Base-by-base conservation (phyloP, 371 early-diverging fungal genomes). In the Massospora cicadina region DNA sequence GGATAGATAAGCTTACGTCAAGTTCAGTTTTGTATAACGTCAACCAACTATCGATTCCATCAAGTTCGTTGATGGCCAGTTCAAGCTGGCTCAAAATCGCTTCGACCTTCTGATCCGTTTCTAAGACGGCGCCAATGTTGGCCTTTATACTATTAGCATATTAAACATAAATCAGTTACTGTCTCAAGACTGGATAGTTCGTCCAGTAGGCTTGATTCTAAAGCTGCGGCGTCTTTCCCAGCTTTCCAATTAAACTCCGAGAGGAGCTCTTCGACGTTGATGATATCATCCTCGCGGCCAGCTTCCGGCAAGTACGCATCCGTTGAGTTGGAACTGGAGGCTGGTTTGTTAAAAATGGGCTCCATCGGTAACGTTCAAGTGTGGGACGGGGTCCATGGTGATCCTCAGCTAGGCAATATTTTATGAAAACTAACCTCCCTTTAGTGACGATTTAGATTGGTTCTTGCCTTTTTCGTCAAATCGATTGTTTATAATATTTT, bases 121-220 rank as follows among this genome's bases (percentile, higher is more conserved):
- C 87, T 33, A 95, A 87, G 65, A 95, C 90, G 0, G 90, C 91
- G 68, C 90, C 90, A 1, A 95, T 91, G 71, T 93, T 93, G 23
- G 88, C 86, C 88, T 88, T 57, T 27, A 2, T 23, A 32, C 54
- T 29, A 26, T 10, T 1, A 56, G 17, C 56, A 1, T 21, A 26
- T 62, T 62, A 10, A 64, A 21, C 32, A 29, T 1, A 24, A 1
- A 5, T 17, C 13, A 24, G 29, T 54, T 64, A 64, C 64, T 10
- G 64, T 64, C 31, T 64, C 64, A 55, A 64, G 56, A 21, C 3
- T 29, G 23, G 64, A 54, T 54, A 64, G 31, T 25, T 64, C 64
- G 17, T 64, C 29, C 57, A 64, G 28, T 10, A 64, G 25, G 3
- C 21, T 29, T 21, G 54, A 21, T 24, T 64, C 64, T 13, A 64